Percentiles rank a stretch among this genome's conserved stretches.
These are phyloP conservation scores for Cordyceps farinosa DNA, from an alignment of 2,329 filamentous ascomycete species.

Conservation along the genomic window DNA sequence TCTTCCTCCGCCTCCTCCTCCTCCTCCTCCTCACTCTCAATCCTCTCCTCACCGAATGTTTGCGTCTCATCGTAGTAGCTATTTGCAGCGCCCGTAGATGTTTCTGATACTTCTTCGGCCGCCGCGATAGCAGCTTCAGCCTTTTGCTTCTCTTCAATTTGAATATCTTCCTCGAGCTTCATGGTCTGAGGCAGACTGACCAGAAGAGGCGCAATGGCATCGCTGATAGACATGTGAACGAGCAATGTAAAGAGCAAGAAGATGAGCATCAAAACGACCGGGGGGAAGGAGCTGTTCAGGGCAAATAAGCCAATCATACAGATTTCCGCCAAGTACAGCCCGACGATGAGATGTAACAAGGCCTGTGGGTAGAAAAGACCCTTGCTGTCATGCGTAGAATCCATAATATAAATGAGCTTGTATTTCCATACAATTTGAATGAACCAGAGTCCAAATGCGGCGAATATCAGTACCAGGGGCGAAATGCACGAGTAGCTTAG, in stretches of 20 bases:
- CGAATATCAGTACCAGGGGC: slow-evolving; percentile 79
- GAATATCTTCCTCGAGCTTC: slow-evolving; percentile 50
- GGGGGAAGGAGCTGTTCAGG: slow-evolving; percentile 62
- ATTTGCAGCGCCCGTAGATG: slow-evolving; percentile 28
- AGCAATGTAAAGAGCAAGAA: slow-evolving; percentile 72
- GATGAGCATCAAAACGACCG: slow-evolving; percentile 70
- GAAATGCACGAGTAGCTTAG: slow-evolving; percentile 85
- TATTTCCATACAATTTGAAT: slow-evolving; percentile 90
- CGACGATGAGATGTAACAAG: slow-evolving; percentile 78
- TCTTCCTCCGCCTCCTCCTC: slow-evolving; percentile 28
- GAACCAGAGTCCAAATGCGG: slow-evolving; percentile 69
- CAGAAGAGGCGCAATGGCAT: slow-evolving; percentile 71
- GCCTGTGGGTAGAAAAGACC: slow-evolving; percentile 85
- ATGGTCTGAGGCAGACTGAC: slow-evolving; percentile 76
- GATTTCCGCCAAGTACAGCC: slow-evolving; percentile 77
- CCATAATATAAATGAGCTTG: slow-evolving; percentile 83
- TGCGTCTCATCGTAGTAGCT: slow-evolving; percentile 33
- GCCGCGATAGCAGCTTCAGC: slow-evolving; percentile 26
- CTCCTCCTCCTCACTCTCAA: slow-evolving; percentile 26
- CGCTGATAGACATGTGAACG: slow-evolving; percentile 70
- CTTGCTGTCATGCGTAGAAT: slow-evolving; percentile 79
- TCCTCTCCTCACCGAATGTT: slow-evolving; percentile 17
- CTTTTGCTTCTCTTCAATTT: slow-evolving; percentile 46
- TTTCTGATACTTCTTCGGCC: slow-evolving; percentile 24
- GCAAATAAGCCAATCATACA: slow-evolving; percentile 84